Base-by-base conservation (phyloP, 768 basidiomycete genomes). In the Lactifluus echinatus region DNA sequence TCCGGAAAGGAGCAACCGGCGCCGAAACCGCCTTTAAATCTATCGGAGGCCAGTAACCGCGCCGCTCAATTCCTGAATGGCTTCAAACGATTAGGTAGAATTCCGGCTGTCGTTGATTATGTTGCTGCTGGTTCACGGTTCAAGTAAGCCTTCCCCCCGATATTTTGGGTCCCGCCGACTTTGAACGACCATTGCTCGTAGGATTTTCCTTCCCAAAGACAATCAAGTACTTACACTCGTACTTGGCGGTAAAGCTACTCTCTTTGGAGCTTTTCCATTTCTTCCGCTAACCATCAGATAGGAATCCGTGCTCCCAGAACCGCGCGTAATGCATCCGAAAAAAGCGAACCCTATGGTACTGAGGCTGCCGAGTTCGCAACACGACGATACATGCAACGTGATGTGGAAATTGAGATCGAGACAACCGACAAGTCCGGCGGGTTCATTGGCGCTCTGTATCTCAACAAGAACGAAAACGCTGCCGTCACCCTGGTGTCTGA, bases 91-190 rank as follows among this genome's bases (percentile, higher is more conserved):
- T 74, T 83, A 50, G 93, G 94, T 6, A 81, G 79, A 61, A 82
- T 94, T 53, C 76, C 85, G 2, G 96, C 88, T 8, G 74, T 95
- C 10, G 90, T 98, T 17, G 94, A 98, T 39, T 96, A 90, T 67
- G 93, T 97, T 52, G 84, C 93, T 40, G 82, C 92, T 34, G 95
- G 94, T 26, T 96, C 94, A 11, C 83, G 95, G 52, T 98, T 94
- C 83, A 99, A 93, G 92, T 90, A 34, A 55, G 58, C 33, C 24
- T 15, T n/a, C n/a, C n/a, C n/a, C n/a, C 7, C 55, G 31, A 74
- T 69, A 19, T 28, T 50, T 53, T 62, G 37, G 23, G 17, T 34
- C 10, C 21, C 29, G 42, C n/a, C 15, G 58, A 4, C 14, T 4
- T 28, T 49, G 24, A 51, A 36, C 21, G 11, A 55, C 33, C 49